Conservation (phyloP, 176 grass and related monocot species). For the Avena eriantha region DNA sequence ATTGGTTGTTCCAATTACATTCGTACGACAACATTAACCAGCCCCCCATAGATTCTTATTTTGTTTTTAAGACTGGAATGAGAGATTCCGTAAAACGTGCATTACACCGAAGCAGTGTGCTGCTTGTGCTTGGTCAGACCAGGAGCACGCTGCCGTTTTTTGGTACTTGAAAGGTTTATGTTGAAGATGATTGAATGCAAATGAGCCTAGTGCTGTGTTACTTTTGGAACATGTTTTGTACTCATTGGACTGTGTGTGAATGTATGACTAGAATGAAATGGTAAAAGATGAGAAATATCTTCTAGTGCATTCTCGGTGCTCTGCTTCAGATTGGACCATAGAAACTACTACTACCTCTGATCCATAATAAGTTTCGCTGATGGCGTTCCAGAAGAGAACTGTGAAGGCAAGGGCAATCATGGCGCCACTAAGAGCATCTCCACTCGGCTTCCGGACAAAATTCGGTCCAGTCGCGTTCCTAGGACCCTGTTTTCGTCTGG, state of each 20-base stretch:
- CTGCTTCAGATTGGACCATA: background rate
- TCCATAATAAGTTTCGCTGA: no score
- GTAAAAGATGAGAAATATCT: background rate
- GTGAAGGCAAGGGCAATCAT: background rate
- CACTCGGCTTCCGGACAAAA: no score
- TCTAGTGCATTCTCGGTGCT: background rate
- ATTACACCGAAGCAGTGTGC: background rate
- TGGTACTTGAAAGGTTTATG: background rate
- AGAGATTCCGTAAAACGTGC: background rate
- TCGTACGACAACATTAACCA: background rate
- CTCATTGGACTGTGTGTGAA: background rate
- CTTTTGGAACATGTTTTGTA: background rate
- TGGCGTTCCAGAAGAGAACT: background rate
- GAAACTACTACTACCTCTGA: background rate
- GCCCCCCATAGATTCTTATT: constrained; percentile 13
- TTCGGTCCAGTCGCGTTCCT: no score
- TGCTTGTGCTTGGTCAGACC: background rate
- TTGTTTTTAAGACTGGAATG: background rate
- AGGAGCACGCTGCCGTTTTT: background rate
- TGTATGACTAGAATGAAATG: background rate
- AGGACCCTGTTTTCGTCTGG: no score
- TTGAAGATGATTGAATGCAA: background rate
- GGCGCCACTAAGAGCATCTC: background rate
- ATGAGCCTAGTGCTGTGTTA: background rate
- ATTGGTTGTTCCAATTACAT: background rate